Percentiles rank a stretch among this genome's conserved stretches.
Evolutionary conservation across 257 asterid genomes (phyloP).

Genomic region (Penstemon eatonii): DNA sequence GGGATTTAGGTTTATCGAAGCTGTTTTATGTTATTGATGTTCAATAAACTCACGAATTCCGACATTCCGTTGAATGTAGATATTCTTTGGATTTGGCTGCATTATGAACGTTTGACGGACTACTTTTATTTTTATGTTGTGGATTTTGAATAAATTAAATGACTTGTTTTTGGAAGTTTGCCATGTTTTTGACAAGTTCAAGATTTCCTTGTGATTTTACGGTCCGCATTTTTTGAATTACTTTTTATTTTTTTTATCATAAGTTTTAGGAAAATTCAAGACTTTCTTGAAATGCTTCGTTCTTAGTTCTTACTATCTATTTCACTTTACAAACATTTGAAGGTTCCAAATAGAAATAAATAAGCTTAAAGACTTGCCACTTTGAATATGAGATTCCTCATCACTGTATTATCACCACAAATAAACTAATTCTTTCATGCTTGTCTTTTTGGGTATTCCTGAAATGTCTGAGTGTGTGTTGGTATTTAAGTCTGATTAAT

Average conservation of each 20-base stretch:
- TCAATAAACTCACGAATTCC: background rate
- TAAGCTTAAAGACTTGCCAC: slow-evolving; percentile 9
- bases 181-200: too few relatives aligned
- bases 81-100: too few relatives aligned
- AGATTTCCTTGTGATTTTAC: background rate
- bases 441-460: slow-evolving; percentile 5
- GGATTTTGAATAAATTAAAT: too few relatives aligned
- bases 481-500: slow-evolving; percentile 15
- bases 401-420: background rate
- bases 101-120: background rate
- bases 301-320: background rate
- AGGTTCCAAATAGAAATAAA: background rate
- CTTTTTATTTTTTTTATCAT: background rate
- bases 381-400: background rate
- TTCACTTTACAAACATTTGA: too few relatives aligned
- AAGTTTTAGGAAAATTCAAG: background rate
- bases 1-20: slow-evolving; percentile 11
- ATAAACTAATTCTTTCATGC: background rate
- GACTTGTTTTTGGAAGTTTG: too few relatives aligned
- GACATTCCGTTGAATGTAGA: slow-evolving; percentile 2
- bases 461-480: background rate
- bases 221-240: background rate
- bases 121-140: background rate
- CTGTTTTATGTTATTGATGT: slow-evolving; percentile 10
- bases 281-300: background rate